Base-by-base conservation (phyloP, 768 basidiomycete genomes). In the Lenzites betulinus region DNA sequence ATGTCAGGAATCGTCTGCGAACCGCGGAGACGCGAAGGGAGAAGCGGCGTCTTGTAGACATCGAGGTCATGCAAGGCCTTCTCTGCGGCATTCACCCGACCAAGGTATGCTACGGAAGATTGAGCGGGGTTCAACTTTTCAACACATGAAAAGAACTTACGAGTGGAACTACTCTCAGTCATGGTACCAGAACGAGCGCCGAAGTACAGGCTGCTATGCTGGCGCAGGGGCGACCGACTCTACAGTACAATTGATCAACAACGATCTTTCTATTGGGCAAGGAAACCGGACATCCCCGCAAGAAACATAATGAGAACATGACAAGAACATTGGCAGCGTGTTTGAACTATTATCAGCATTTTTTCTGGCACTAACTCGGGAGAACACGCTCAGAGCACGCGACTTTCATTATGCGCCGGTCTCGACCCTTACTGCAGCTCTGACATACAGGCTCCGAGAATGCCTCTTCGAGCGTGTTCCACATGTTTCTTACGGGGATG, bases 21-120 rank as follows among this genome's bases (percentile, higher is more conserved):
- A 25, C 66, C 78, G 20, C 83, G 81, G 39, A 77, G 71, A 20
- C 80, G 79, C n/a, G 87, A 85, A 12, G 90, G 89, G 16, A 91
- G 66, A 46, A 92, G 79, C 7, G 90, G 90, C 1, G 88, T 92
- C 74, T 87, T 88, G 77, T 91, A 92, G 30, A 88, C 79, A 63
- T 92, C 89, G 46, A 90, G 75, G 65, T 89, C 86, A 43, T 87
- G 85, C 6, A 92, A 77, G 16, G 86, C 86, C 59, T 81, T 79
- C 73, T 90, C 87, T 20, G 88, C 85, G 18, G 84, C 78, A 44
- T 79, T 83, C 64, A 75, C 70, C 16, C 77, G 76, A 64, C 69
- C 72, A n/a, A 36, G 25, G 22, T 56, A 52, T 11, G 55, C 62
- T 64, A 41, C 13, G 23, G 3, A 26, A 35, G 20, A 2, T 11